These are phyloP conservation scores for Caulochytrium protostelioides DNA, from an alignment of 371 early-diverging fungal species.

Conservation along the genomic window DNA sequence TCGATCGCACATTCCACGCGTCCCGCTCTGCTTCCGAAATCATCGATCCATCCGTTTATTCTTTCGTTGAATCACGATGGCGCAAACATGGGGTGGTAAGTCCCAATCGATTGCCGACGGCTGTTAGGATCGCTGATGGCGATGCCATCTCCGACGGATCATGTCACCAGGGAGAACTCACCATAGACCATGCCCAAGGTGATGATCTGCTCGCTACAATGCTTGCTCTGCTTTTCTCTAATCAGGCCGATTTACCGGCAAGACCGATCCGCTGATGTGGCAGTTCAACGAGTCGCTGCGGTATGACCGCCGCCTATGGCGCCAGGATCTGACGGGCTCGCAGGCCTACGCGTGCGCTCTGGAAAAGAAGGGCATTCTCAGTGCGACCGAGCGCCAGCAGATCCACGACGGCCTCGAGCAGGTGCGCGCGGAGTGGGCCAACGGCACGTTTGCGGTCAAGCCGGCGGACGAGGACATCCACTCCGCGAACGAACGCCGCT, in stretches of 20 bases:
- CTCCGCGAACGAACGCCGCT: slow-evolving; percentile 87
- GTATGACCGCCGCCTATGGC: slow-evolving; percentile 78
- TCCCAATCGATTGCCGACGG: too few relatives aligned
- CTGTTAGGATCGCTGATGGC: too few relatives aligned
- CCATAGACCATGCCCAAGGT: too few relatives aligned
- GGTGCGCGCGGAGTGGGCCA: slow-evolving; percentile 66
- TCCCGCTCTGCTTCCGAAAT: too few relatives aligned
- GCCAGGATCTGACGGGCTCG: slow-evolving; percentile 69
- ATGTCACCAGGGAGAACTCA: too few relatives aligned
- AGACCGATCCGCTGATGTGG: slow-evolving; percentile 86
- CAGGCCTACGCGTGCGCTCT: slow-evolving; percentile 78
- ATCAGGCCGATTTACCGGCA: slow-evolving; percentile 32
- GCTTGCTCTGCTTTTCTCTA: too few relatives aligned
- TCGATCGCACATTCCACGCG: too few relatives aligned
- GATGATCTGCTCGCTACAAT: too few relatives aligned
- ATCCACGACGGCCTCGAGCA: slow-evolving; percentile 48
- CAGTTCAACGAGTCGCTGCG: slow-evolving; percentile 81
- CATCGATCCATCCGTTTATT: too few relatives aligned
- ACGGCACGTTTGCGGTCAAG: slow-evolving; percentile 44
- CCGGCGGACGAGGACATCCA: slow-evolving; percentile 91
- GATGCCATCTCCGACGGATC: too few relatives aligned
- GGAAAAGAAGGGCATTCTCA: slow-evolving; percentile 45
- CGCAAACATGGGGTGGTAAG: too few relatives aligned
- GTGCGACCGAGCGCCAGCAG: slow-evolving; percentile 41
- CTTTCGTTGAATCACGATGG: too few relatives aligned